Percentiles rank a stretch among this genome's conserved stretches.
These are phyloP conservation scores for Epichloe typhina DNA, from an alignment of 2,329 filamentous ascomycete genomes.

Conservation along the genomic window DNA sequence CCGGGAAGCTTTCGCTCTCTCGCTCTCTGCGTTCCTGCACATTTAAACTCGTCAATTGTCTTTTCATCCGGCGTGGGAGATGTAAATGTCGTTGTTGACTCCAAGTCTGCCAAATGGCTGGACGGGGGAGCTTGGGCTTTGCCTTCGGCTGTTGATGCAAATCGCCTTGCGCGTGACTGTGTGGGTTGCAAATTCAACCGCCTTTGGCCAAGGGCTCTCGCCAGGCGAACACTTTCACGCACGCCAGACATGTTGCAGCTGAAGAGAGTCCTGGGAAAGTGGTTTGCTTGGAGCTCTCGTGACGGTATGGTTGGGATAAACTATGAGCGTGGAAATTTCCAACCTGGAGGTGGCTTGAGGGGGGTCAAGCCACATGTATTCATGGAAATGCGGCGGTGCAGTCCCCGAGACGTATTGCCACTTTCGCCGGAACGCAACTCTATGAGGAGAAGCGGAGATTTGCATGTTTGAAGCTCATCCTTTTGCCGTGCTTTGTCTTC, in stretches of 20 bases:
- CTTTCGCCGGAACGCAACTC: no score
- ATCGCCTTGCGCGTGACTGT: constrained; percentile 22
- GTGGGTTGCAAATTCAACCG: constrained; percentile 14
- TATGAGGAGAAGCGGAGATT: no score
- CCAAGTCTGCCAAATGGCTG: constrained; percentile 33
- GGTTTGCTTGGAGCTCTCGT: constrained; percentile 1
- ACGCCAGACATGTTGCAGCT: constrained; percentile 26
- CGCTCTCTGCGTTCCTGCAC: constrained; percentile 21
- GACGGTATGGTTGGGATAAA: background rate
- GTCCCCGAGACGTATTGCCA: background rate
- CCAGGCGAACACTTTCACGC: constrained; percentile 26
- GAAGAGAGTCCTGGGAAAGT: background rate
- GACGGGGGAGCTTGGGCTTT: constrained; percentile 13
- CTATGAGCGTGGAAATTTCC: constrained; percentile 21
- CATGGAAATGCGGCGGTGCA: constrained; percentile 4
- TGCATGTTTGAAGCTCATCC: background rate
- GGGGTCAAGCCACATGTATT: constrained; percentile 11
- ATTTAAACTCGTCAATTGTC: constrained; percentile 27
- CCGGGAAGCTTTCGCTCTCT: constrained; percentile 30
- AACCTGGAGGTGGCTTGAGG: constrained; percentile 11
- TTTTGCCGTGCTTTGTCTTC: no score
- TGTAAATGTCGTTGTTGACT: constrained; percentile 35
- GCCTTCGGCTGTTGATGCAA: constrained; percentile 32
- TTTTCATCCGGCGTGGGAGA: constrained; percentile 27
- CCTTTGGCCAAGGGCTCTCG: constrained; percentile 18